Base-by-base conservation (phyloP, 257 asterid genomes). In the Forsythia suspensa region DNA sequence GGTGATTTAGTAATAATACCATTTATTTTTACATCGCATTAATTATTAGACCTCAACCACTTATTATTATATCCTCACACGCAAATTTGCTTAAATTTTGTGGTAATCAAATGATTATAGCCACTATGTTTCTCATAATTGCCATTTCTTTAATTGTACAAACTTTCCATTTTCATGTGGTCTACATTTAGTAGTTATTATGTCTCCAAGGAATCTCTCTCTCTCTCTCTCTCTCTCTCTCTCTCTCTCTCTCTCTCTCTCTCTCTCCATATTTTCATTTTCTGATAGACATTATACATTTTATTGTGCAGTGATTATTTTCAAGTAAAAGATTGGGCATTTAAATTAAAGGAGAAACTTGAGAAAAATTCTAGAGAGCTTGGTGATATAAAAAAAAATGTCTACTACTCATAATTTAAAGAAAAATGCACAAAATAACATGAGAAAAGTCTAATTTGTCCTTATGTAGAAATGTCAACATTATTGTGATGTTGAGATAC, bases 101-200 rank as follows among this genome's bases (percentile, higher is more conserved):
- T 67, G 73, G 76, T 57, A 51, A 68, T 69, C 79, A 77, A 85
- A 82, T 85, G 79, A 85, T 82, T 82, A 71, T 1, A 36, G 70
- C 77, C 84, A 81, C 84, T 40, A 41, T 70, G 80, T 70, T 59
- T 44, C 52, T 69, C 79, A 74, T 42, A 44, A 63, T 68, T 73
- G 44, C 70, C 36, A 71, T 72, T 72, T 55, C 70, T 51, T 73
- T 85, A 72, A 38, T 39, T 24, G 18, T 10, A 29, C 18, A 63
- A 10, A 63, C 0, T 63, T 63, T 63, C n/a, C 39, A 63, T 63
- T 63, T 63, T 63, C 67, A 7, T 8, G 6, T 20, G 36, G 67
- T 20, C 20, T 6, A 7, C 34, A 43, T 43, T 43, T 43, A 43
- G 8, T 57, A 18, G 34, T n/a, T 7, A 61, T 63, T 63, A 63